Conservation (phyloP, 768 basidiomycete genomes). For the Roridomyces roridus region DNA sequence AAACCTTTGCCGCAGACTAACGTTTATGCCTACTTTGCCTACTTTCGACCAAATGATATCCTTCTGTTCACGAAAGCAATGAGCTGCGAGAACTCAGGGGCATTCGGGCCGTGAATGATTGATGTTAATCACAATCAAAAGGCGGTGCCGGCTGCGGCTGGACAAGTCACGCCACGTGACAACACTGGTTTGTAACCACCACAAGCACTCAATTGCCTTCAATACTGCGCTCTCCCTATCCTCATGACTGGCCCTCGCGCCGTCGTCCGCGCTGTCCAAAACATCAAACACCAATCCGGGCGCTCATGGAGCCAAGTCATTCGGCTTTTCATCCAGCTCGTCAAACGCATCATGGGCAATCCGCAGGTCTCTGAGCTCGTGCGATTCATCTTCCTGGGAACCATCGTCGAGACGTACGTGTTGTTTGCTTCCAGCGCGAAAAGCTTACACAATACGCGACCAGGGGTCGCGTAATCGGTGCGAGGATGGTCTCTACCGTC, state of each 20-base stretch:
- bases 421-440: neutral
- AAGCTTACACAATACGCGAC: neutral
- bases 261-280: constrained; percentile 12
- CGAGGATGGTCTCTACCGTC: constrained; percentile 24
- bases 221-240: neutral
- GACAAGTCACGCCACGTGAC: no score
- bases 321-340: neutral
- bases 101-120: no score
- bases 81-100: no score
- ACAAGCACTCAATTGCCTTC: no score
- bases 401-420: constrained; percentile 24
- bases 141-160: no score
- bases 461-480: constrained; percentile 23
- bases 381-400: constrained; percentile 25
- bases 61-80: no score
- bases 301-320: constrained; percentile 18
- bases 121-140: no score
- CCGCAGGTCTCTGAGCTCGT: constrained; percentile 20
- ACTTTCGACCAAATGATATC: no score
- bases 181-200: no score
- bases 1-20: no score
- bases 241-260: constrained; percentile 2
- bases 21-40: no score
- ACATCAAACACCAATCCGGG: constrained; percentile 7
- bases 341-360: constrained; percentile 16